Conservation (phyloP, 1,284 basidiomycete species). For the Cryptococcus sp. region DNA sequence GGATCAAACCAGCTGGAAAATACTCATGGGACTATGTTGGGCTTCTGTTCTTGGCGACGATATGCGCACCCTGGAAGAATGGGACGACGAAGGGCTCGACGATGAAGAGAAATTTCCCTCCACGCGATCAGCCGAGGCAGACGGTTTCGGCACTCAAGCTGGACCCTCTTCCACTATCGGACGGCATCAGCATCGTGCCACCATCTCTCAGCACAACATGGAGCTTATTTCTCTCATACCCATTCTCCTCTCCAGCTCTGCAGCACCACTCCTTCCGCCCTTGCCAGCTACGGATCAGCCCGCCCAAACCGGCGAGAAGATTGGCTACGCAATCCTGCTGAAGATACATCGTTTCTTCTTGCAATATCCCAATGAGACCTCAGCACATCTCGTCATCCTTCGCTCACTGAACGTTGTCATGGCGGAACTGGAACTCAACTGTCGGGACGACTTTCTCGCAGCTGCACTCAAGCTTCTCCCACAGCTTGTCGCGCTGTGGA, state of each 20-base stretch:
- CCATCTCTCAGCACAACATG: slow-evolving; percentile 56
- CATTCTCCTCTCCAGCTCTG: slow-evolving; percentile 62
- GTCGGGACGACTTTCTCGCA: slow-evolving; percentile 59
- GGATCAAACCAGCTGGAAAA: slow-evolving; percentile 66
- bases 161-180: slow-evolving; percentile 1
- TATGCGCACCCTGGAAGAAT: slow-evolving; percentile 51
- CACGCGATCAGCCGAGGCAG: not conserved
- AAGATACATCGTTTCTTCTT: slow-evolving; percentile 69
- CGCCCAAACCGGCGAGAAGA: slow-evolving; percentile 39
- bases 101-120: slow-evolving; percentile 7
- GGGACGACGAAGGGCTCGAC: slow-evolving; percentile 25
- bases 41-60: slow-evolving; percentile 70
- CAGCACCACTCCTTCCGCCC: slow-evolving; percentile 39
- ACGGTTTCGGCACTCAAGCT: slow-evolving; percentile 2
- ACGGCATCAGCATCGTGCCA: not conserved
- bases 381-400: slow-evolving; percentile 72
- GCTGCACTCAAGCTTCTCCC: slow-evolving; percentile 68
- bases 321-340: slow-evolving; percentile 60
- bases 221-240: slow-evolving; percentile 70
- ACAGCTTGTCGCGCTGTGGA: slow-evolving; percentile 69
- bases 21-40: slow-evolving; percentile 70
- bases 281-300: slow-evolving; percentile 3
- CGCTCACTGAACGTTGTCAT: slow-evolving; percentile 68
- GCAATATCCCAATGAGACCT: slow-evolving; percentile 64
- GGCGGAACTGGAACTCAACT: slow-evolving; percentile 71